Base-by-base conservation (phyloP, 1,284 basidiomycete genomes). In the Chalciporus sp. region DNA sequence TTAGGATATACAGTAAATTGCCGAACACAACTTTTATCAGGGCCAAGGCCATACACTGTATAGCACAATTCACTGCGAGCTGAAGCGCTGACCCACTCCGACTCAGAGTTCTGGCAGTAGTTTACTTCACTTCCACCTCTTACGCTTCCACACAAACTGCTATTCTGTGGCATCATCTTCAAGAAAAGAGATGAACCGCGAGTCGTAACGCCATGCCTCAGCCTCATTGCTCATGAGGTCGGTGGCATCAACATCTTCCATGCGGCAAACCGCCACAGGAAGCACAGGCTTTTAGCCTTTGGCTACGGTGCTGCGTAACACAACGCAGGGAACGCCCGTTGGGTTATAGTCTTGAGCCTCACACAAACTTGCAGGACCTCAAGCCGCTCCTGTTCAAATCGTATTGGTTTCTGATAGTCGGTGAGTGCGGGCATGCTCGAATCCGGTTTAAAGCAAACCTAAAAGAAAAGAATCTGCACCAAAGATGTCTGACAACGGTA, bases 401-500 rank as follows among this genome's bases (percentile, higher is more conserved):
- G 14, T 7, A n/a, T n/a, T 35, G 33, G 14, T 43, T 52, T 26
- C 23, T 10, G 27, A 26, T 37, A 19, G 17, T 51, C 46, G 39
- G 63, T 66, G 46, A 55, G 65, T 54, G 42, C 20, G 17, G 16
- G n/a, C 16, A 17, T 47, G 43, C 19, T 47, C n/a, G 10, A 29
- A 8, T 42, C 31, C 40, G 16, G 23, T 52, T 23, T 6, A 23
- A 23, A 6, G 35, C 47, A 27, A 26, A 42, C 23, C 31, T 39
- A 11, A 19, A 33, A 42, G 26, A 54, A 27, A 29, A 56, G 27
- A 45, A 42, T 27, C 40, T 17, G 33, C 19, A 43, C 33, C 16
- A 41, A 66, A 58, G 49, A 59, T 68, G 63, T 56, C 52, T 42
- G 61, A 55, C 53, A 29, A 57, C 45, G 26, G 26, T 20, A 45